phyloP scores from a whole-genome alignment of 805 yeast genomes.

The Candida bentonensis region DNA sequence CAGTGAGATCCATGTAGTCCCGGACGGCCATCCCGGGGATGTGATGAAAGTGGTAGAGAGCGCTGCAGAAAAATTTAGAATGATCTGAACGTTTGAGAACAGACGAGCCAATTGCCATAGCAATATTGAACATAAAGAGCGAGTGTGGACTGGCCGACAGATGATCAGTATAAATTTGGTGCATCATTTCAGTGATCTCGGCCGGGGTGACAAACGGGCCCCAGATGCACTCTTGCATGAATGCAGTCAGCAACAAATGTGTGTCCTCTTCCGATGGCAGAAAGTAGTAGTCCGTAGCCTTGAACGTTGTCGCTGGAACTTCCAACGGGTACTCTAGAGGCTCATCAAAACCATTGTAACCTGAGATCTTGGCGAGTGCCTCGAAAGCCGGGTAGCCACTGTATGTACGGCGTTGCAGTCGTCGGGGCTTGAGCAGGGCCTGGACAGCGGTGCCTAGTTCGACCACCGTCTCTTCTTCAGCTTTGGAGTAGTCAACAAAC shows the following conservation, averaged over 20 bases:
- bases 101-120: neutral
- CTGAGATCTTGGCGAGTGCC: neutral
- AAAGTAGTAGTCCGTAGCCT: neutral
- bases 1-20: neutral
- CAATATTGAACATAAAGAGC: neutral
- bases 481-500: neutral
- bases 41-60: neutral
- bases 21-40: neutral
- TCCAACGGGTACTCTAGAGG: neutral
- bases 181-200: neutral
- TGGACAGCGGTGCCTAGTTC: neutral
- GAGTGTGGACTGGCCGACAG: neutral
- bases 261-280: neutral
- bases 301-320: neutral
- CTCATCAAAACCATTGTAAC: neutral
- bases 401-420: neutral
- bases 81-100: neutral
- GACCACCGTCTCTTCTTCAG: neutral
- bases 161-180: neutral
- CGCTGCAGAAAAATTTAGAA: neutral
- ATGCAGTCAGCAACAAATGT: neutral
- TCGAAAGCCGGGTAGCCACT: neutral
- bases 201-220: neutral
- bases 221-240: constrained; percentile 1
- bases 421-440: neutral